Percentiles rank a stretch among this genome's conserved stretches.
These are phyloP conservation scores for Aureobasidium sp. DNA, from an alignment of 2,329 filamentous ascomycete species.

Conservation along the genomic window DNA sequence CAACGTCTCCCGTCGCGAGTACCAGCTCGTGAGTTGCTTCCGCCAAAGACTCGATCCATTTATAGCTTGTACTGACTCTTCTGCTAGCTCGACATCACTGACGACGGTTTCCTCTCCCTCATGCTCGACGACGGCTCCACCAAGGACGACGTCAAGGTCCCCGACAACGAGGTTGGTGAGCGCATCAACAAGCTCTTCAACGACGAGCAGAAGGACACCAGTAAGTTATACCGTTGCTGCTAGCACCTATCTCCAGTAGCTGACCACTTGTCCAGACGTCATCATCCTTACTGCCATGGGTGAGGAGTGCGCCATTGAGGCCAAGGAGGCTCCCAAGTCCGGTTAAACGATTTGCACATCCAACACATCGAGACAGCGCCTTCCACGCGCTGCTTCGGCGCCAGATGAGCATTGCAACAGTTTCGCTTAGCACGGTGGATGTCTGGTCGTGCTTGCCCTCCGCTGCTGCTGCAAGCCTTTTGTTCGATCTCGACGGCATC, in stretches of 20 bases:
- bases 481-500: slow-evolving; percentile 15
- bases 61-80: slow-evolving; percentile 19
- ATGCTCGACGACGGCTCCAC: slow-evolving; percentile 78
- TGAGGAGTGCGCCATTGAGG: slow-evolving; percentile 85
- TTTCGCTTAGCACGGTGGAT: background rate
- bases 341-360: slow-evolving; percentile 16
- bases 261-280: slow-evolving; percentile 57
- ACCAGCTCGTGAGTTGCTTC: slow-evolving; percentile 71
- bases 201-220: slow-evolving; percentile 83
- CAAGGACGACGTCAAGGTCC: slow-evolving; percentile 94
- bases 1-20: slow-evolving; percentile 83
- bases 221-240: slow-evolving; percentile 52
- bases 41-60: background rate
- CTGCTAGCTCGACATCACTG: slow-evolving; percentile 78
- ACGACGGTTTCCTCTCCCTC: slow-evolving; percentile 91
- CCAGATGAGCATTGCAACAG: slow-evolving; percentile 15
- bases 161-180: slow-evolving; percentile 80
- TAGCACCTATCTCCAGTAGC: background rate
- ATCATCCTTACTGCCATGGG: slow-evolving; percentile 93
- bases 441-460: background rate
- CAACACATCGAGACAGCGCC: slow-evolving; percentile 15
- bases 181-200: slow-evolving; percentile 78
- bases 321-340: slow-evolving; percentile 74
- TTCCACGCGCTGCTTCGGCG: slow-evolving; percentile 19
- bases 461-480: slow-evolving; percentile 9